Evolutionary conservation across 2,329 filamentous ascomycete species (phyloP), one percentile per base, ranked within the genome.

Genomic region (Ambrosiella xylebori): DNA sequence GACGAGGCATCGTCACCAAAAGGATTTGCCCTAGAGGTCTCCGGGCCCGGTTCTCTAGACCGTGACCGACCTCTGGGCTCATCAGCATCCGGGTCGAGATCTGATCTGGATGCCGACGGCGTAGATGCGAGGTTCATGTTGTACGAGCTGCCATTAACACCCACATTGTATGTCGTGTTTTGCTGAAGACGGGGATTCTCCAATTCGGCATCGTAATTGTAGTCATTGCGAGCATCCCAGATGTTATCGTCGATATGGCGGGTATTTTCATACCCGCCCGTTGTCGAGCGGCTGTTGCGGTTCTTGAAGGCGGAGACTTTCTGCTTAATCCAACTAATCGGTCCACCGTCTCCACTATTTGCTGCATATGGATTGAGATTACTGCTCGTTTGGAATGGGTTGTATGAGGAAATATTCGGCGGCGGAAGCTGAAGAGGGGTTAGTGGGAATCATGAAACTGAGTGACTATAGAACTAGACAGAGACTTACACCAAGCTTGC

Each of bases 191-290:
- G 59, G 27, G 15, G 8, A 9, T 60, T 56, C 15, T 57, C 59
- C 17, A 57, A 38, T 19, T 60, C 59, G 37, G 55, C 51, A 38
- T 61, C 59, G 47, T 73, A 71, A 1, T 78, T 79, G 66, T 83
- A 82, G 65, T 85, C 82, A 15, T 83, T 80, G 61, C 86, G 76
- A 62, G 86, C 71, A 71, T 93, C 87, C 88, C 88, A 95, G 1
- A 87, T 86, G 66, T 90, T 86, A 67, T 94, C 88, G 51, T 88
- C 69, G 13, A 39, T 39, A 60, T 68, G 71, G 49, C 69, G 68
- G 6, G 71, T 66, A 4, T 77, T 71, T 64, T 89, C 86, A 72
- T 88, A 89, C 52, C 84, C 83, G 63, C 85, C 86, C 1, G 77
- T 74, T 0, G 85, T 84, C 44, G 79, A 81, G 57, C 82, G 79